Evolutionary conservation across 495 filamentous ascomycete species (phyloP).

Genomic region (Daldinia grandis): DNA sequence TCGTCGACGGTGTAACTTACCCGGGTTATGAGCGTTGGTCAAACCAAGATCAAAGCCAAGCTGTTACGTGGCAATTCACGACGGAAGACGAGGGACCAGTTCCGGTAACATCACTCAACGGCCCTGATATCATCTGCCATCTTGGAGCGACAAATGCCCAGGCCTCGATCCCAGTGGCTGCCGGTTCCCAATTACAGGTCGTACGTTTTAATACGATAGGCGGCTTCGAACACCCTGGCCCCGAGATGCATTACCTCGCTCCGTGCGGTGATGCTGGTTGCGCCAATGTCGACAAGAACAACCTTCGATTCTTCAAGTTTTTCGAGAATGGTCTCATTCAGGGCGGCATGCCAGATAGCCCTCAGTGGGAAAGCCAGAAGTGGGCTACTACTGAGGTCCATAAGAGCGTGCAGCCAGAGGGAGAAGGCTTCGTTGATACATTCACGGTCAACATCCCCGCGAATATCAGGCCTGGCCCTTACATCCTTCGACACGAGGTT

Average conservation of each 20-base stretch:
- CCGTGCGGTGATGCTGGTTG: slow-evolving; percentile 73
- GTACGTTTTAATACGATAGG: slow-evolving; percentile 48
- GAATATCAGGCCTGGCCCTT: slow-evolving; percentile 67
- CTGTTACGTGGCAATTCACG: slow-evolving; percentile 56
- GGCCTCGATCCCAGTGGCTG: slow-evolving; percentile 43
- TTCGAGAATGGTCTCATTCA: slow-evolving; percentile 64
- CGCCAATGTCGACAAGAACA: slow-evolving; percentile 69
- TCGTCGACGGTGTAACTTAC: slow-evolving; percentile 60
- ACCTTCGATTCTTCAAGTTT: slow-evolving; percentile 78
- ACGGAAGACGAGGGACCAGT: slow-evolving; percentile 63
- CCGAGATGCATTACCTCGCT: slow-evolving; percentile 70
- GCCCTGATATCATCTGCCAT: slow-evolving; percentile 55
- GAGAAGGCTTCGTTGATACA: slow-evolving; percentile 67
- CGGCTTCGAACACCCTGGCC: slow-evolving; percentile 56
- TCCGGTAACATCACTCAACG: slow-evolving; percentile 47
- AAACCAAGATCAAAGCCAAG: slow-evolving; percentile 49
- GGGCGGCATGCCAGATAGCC: slow-evolving; percentile 53
- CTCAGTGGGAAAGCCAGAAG: slow-evolving; percentile 40
- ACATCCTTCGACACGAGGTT: slow-evolving; percentile 78
- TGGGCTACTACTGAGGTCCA: slow-evolving; percentile 64
- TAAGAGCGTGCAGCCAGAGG: slow-evolving; percentile 29
- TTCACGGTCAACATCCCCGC: slow-evolving; percentile 73
- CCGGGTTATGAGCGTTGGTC: slow-evolving; percentile 49
- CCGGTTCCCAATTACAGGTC: slow-evolving; percentile 48
- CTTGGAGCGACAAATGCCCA: slow-evolving; percentile 47